A percentile compares a stretch with the other conserved stretches of the same genome.
These are phyloP conservation scores for Fusarium sp. DNA, from an alignment of 2,329 filamentous ascomycete species.

Conservation along the genomic window DNA sequence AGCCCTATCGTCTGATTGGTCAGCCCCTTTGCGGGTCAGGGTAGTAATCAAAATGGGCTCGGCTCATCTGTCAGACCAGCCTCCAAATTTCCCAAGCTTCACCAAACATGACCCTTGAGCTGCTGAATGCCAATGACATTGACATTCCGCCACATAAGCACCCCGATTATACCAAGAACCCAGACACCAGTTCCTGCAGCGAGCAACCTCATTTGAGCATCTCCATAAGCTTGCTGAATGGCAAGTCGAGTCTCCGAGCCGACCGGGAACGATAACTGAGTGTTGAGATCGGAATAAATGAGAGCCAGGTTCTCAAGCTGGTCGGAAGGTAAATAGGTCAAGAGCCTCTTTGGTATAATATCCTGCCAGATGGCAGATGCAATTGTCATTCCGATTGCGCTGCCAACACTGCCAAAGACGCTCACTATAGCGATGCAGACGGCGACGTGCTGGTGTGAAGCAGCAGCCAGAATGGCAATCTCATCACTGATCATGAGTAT, in stretches of 20 bases:
- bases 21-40: too few species aligned
- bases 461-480: conserved; percentile 40
- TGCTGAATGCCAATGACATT: conserved; percentile 33
- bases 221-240: conserved; percentile 36
- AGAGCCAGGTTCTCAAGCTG: conserved; percentile 57
- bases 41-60: too few species aligned
- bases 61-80: too few species aligned
- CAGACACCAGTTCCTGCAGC: conserved; percentile 23
- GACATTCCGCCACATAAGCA: conserved; percentile 28
- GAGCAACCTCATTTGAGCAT: conserved; percentile 27
- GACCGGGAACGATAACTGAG: conserved; percentile 27
- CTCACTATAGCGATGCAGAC: conserved; percentile 28
- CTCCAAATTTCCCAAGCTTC: too few species aligned
- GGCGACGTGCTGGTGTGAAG: conserved; percentile 36
- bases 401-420: conserved; percentile 29
- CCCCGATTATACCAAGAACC: conserved; percentile 22
- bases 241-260: conserved; percentile 26
- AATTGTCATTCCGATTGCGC: conserved; percentile 32
- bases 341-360: conserved; percentile 57
- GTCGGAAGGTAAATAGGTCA: conserved; percentile 55
- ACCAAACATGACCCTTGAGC: conserved; percentile 26
- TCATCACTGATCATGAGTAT: conserved; percentile 31
- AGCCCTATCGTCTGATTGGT: too few species aligned
- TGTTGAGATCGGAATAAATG: conserved; percentile 48
- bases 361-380: conserved; percentile 46